Percentiles rank a stretch among this genome's conserved stretches.
phyloP scores from a whole-genome alignment of 495 filamentous ascomycete genomes.

The Podospora bellae-mahoneyi region DNA sequence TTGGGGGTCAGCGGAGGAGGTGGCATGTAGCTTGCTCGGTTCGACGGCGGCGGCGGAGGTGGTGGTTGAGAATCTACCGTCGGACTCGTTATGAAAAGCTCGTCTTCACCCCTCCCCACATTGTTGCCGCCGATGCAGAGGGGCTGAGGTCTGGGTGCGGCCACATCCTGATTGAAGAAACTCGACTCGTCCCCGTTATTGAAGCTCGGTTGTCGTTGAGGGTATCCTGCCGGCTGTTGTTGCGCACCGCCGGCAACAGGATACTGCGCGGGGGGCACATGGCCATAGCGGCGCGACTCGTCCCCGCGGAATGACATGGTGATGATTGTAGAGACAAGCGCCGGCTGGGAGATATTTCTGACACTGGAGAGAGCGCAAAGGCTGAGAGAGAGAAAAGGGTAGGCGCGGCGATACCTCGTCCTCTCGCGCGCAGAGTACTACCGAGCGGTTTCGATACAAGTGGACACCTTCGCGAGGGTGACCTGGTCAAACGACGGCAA shows the following conservation, averaged over 20 bases:
- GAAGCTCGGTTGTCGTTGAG: conserved; percentile 66
- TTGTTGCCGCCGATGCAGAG: conserved; percentile 19
- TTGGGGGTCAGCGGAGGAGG: conserved; percentile 45
- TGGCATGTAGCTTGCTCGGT: conserved; percentile 42
- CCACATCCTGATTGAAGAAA: conserved; percentile 43
- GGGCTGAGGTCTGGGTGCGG: conserved; percentile 16
- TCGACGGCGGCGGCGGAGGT: conserved; percentile 23
- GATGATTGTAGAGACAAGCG: conserved; percentile 12
- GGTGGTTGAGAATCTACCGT: conserved; percentile 29
- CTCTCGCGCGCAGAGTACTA: neutral
- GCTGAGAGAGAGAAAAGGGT: neutral
- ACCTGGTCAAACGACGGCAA: neutral
- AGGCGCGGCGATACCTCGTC: neutral
- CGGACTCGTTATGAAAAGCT: conserved; percentile 48
- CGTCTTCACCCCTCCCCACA: conserved; percentile 40
- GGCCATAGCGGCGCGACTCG: conserved; percentile 55
- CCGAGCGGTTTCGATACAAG: conserved; percentile 2
- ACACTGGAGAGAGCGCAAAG: neutral
- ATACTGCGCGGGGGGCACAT: conserved; percentile 57
- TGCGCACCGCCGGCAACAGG: conserved; percentile 39
- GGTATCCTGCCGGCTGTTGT: conserved; percentile 34
- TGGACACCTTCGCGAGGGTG: conserved; percentile 1
- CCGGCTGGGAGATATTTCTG: neutral
- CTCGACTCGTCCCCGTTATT: conserved; percentile 72
- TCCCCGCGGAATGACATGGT: conserved; percentile 54